Percentiles rank a stretch among this genome's conserved stretches.
Conservation (phyloP, 2,329 filamentous ascomycete species). For the Orbilia quercus region DNA sequence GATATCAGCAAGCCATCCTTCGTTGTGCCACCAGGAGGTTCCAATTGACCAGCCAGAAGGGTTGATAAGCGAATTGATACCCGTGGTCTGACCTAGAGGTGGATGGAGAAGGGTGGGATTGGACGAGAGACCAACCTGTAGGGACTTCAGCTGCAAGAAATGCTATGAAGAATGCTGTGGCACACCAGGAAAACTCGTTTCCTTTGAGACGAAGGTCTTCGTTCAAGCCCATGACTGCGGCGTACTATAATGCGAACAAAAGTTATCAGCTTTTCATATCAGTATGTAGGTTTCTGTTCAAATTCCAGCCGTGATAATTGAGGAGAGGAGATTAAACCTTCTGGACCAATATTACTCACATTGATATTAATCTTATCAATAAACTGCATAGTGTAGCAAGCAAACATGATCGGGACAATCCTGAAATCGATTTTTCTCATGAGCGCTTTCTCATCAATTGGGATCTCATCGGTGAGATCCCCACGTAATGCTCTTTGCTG, state of each 20-base stretch:
- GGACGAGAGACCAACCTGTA: constrained; percentile 65
- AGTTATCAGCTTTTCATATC: constrained; percentile 10
- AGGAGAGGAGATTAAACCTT: neutral
- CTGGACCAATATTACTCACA: constrained; percentile 63
- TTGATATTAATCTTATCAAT: constrained; percentile 74
- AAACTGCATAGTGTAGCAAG: constrained; percentile 73
- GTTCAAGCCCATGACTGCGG: constrained; percentile 73
- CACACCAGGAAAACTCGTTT: constrained; percentile 73
- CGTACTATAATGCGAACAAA: constrained; percentile 66
- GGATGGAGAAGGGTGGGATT: constrained; percentile 8
- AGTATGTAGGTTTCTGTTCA: neutral
- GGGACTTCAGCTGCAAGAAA: constrained; percentile 71
- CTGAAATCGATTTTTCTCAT: constrained; percentile 70
- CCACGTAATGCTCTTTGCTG: constrained; percentile 35
- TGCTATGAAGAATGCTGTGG: constrained; percentile 73
- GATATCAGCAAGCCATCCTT: constrained; percentile 5
- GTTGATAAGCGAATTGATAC: constrained; percentile 32
- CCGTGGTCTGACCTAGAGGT: neutral
- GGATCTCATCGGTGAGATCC: constrained; percentile 34
- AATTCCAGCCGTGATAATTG: no score
- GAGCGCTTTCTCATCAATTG: constrained; percentile 65
- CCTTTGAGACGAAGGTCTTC: constrained; percentile 69
- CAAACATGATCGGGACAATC: constrained; percentile 73
- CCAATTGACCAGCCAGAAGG: constrained; percentile 20
- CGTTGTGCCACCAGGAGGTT: neutral